Percentiles rank a stretch among this genome's conserved stretches.
These are phyloP conservation scores for Botrytis pseudocinerea DNA, from an alignment of 2,329 filamentous ascomycete genomes.

Conservation along the genomic window DNA sequence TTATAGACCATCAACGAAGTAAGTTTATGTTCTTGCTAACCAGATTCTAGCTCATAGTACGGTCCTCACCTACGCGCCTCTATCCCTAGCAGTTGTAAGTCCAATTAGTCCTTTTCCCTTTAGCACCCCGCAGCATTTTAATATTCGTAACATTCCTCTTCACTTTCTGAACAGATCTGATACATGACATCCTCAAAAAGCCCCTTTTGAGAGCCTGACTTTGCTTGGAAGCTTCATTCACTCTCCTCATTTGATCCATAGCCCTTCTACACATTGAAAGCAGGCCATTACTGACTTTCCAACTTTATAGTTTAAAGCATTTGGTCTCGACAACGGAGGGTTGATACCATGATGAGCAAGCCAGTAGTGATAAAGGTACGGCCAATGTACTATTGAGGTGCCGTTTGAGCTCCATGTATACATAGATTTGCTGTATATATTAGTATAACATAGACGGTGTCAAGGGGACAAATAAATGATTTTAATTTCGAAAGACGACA, in stretches of 20 bases:
- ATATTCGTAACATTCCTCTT: not conserved
- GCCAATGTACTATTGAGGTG: not conserved
- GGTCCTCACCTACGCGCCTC: slow-evolving; percentile 64
- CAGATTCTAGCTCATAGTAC: slow-evolving; percentile 62
- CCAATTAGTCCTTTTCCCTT: not conserved
- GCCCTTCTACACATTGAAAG: not conserved
- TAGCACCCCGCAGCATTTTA: not conserved
- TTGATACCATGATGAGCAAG: slow-evolving; percentile 22
- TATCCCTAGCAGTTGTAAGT: slow-evolving; percentile 57
- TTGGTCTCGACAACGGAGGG: slow-evolving; percentile 48
- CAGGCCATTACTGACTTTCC: not conserved
- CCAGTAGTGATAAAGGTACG: not conserved
- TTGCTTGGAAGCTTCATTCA: not conserved
- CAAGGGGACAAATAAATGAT: not conserved
- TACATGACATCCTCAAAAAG: not conserved
- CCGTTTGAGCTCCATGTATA: not conserved
- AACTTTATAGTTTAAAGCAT: slow-evolving; percentile 52
- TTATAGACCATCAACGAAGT: slow-evolving; percentile 21
- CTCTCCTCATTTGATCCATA: not conserved
- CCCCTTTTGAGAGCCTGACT: not conserved
- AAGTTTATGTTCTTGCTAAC: slow-evolving; percentile 22
- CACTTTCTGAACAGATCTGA: not conserved
- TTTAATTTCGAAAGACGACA: not conserved
- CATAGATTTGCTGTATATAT: not conserved
- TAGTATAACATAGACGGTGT: not conserved